Conservation (phyloP, 2,329 filamentous ascomycete genomes). For the Nigrospora osmanthi region DNA sequence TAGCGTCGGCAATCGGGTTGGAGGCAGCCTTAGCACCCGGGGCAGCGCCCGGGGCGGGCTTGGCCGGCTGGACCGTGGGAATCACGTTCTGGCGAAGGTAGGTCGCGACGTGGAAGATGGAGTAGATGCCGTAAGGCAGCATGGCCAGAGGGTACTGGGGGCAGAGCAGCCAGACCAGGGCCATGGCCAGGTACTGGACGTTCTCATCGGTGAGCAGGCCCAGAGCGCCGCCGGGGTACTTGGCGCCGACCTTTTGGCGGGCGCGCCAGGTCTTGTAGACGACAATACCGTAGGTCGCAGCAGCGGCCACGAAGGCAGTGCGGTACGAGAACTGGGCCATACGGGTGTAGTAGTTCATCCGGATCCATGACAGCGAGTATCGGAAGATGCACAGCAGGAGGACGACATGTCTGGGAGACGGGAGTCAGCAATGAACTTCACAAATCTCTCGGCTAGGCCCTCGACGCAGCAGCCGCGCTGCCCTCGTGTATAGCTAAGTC, state of each 20-base stretch:
- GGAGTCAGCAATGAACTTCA: conserved; percentile 7
- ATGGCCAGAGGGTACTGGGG: conserved; percentile 86
- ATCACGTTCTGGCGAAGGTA: conserved; percentile 93
- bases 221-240: conserved; percentile 50
- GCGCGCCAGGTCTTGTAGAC: conserved; percentile 96
- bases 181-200: conserved; percentile 94
- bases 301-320: conserved; percentile 80
- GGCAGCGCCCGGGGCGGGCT: conserved; percentile 46
- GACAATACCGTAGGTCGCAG: conserved; percentile 92
- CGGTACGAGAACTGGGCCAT: conserved; percentile 83
- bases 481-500: no score
- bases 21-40: conserved; percentile 46
- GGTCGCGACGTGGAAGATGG: conserved; percentile 94
- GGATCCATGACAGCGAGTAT: conserved; percentile 79
- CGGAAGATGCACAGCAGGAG: conserved; percentile 76
- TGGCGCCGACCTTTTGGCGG: conserved; percentile 65
- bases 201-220: conserved; percentile 83
- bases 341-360: conserved; percentile 76
- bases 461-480: no score
- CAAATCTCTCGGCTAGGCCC: not conserved
- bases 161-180: conserved; percentile 87
- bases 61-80: conserved; percentile 70
- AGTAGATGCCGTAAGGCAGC: conserved; percentile 93
- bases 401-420: conserved; percentile 62
- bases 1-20: conserved; percentile 67